Conservation (phyloP, 2,329 filamentous ascomycete species). For the Alternaria sp. region DNA sequence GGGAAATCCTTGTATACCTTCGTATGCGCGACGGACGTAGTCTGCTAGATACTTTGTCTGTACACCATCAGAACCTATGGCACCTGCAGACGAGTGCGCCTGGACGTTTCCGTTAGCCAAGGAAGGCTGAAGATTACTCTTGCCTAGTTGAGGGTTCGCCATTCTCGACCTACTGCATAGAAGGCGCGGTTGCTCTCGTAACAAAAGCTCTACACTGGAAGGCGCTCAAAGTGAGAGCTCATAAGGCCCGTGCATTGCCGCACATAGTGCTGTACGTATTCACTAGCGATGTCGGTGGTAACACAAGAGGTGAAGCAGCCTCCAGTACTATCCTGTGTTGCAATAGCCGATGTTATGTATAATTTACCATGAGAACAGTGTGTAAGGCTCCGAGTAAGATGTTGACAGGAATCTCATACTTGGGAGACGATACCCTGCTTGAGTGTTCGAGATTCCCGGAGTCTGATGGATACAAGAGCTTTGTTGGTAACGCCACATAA, state of each 20-base stretch:
- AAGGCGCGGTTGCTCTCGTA: too few relatives aligned
- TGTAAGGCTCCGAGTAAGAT: not conserved
- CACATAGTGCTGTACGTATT: not conserved
- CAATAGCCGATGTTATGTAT: not conserved
- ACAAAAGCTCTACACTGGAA: too few relatives aligned
- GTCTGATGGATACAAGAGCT: not conserved
- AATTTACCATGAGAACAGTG: not conserved
- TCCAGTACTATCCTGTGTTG: not conserved
- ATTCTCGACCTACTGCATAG: too few relatives aligned
- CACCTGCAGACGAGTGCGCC: too few relatives aligned
- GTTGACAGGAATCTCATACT: not conserved
- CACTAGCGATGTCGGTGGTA: not conserved
- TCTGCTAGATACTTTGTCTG: not conserved
- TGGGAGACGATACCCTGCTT: not conserved
- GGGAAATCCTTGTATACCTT: not conserved
- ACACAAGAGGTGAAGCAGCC: not conserved
- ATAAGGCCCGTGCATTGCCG: not conserved
- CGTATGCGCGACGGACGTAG: not conserved
- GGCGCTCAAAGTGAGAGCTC: not conserved
- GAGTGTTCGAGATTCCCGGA: not conserved
- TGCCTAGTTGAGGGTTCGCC: too few relatives aligned
- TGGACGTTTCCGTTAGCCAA: too few relatives aligned
- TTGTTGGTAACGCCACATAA: not conserved
- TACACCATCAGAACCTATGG: too few relatives aligned
- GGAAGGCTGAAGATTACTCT: too few relatives aligned